Evolutionary conservation across 495 filamentous ascomycete species (phyloP), one percentile per base, ranked within the genome.

Genomic region (Xylaria curta): DNA sequence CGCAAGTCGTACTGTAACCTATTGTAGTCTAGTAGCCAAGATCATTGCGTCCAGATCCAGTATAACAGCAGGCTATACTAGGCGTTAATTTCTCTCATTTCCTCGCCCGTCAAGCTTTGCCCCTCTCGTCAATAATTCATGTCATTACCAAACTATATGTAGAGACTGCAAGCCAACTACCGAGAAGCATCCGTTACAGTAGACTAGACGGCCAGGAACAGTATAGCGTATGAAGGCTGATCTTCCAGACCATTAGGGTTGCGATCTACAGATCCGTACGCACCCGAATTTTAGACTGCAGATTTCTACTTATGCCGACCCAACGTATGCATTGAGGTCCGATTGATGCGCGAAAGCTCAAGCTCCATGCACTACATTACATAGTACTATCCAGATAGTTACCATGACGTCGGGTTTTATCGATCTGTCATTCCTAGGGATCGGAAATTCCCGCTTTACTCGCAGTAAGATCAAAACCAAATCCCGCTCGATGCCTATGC

Each of bases 101-200:
- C 38, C 21, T 44, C n/a, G 7, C 60, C 38, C 38, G 38, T 44
- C 60, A 13, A 63, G 13, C 60, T 42, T 44, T 44, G n/a, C 36
- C 38, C 5, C 60, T 42, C 38, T 44, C 21, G 60, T 44, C 60
- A 42, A 44, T 12, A n/a, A 19, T 21, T 42, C n/a, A 12, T 17
- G 19, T 62, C 38, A 13, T 33, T 24, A 21, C 60, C 36, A 42
- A 44, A 63, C 38, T 63, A n/a, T n/a, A n/a, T n/a, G n/a, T n/a
- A 28, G 28, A 33, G 4, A 19, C 38, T 63, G 60, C 60, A 38
- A 62, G 59, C 59, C 59, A 62, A 62, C 59, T 62, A 62, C 59
- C 59, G 59, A 62, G 59, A 62, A 38, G 36, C 36, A 17, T 15
- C 19, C 7, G 24, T 36, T 42, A 0, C 9, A 40, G 38, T 13